phyloP scores from a whole-genome alignment of 306 rosid genomes.

The Purshia tridentata region DNA sequence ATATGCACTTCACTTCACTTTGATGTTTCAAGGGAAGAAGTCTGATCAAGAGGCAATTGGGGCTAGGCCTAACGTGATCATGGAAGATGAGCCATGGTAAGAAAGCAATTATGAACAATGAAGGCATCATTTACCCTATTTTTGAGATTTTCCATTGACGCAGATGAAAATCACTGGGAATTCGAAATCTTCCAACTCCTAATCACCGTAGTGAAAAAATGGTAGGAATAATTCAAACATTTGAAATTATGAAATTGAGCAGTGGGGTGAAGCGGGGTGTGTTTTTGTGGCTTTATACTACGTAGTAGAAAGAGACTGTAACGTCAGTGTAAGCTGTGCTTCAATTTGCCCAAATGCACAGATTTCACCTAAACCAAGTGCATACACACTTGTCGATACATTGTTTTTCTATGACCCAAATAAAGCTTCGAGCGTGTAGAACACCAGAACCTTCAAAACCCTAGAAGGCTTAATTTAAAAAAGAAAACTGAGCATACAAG shows the following conservation, averaged over 20 bases:
- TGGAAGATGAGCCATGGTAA: background rate
- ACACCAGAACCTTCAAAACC: slow-evolving; percentile 11
- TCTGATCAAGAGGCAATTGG: background rate
- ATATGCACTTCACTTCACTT: slow-evolving; percentile 11
- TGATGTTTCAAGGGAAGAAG: background rate
- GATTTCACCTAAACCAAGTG: background rate
- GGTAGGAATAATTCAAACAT: background rate
- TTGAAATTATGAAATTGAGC: background rate
- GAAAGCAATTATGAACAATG: too few species aligned
- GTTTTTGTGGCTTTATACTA: background rate
- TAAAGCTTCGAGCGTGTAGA: background rate
- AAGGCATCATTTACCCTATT: background rate
- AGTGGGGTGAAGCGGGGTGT: background rate
- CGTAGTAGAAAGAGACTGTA: background rate
- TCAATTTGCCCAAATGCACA: background rate
- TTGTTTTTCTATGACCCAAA: background rate
- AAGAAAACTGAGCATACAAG: background rate
- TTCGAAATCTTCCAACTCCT: background rate
- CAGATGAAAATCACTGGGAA: background rate
- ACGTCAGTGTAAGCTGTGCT: slow-evolving; percentile 1
- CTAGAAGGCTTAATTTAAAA: background rate
- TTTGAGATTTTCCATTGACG: background rate
- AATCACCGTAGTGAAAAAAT: background rate
- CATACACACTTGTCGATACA: background rate
- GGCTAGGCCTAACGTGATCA: background rate